Evolutionary conservation across 345 rosid species (phyloP).

Genomic region (Arabidopsis arenosa): DNA sequence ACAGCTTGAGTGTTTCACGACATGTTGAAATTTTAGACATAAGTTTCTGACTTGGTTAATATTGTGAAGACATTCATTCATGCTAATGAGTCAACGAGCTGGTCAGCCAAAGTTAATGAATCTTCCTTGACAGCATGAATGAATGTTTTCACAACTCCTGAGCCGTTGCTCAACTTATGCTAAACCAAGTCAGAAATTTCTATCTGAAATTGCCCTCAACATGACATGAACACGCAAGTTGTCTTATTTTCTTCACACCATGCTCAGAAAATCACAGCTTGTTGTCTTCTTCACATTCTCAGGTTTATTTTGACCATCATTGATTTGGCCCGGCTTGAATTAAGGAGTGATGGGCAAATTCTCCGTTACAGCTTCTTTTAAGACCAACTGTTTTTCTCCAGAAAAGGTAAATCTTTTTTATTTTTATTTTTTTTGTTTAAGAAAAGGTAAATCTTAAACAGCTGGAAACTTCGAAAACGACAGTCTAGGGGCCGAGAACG

Average conservation of each 20-base stretch:
- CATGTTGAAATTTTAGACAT: conserved; percentile 77
- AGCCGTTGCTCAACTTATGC: background rate
- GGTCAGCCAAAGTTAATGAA: conserved; percentile 74
- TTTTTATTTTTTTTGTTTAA: too few species aligned
- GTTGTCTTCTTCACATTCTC: background rate
- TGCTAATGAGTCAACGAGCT: conserved; percentile 75
- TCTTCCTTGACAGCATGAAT: conserved; percentile 63
- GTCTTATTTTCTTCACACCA: background rate
- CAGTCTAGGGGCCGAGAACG: too few species aligned
- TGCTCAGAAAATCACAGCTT: background rate
- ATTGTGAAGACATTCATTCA: conserved; percentile 76
- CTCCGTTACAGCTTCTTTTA: background rate
- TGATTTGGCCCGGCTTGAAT: background rate
- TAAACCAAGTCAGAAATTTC: background rate
- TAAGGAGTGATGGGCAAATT: background rate
- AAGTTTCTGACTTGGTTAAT: conserved; percentile 86
- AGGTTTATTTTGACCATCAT: background rate
- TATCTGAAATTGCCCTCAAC: conserved; percentile 28
- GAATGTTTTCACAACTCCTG: conserved; percentile 60
- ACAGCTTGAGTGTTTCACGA: conserved; percentile 55
- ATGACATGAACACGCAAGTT: background rate
- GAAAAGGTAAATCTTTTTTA: too few species aligned
- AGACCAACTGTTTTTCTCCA: background rate
- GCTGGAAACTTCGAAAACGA: too few species aligned
- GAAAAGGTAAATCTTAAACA: too few species aligned